Percentiles rank a stretch among this genome's conserved stretches.
phyloP scores from a whole-genome alignment of 495 filamentous ascomycete species.

The Xylaria longipes region DNA sequence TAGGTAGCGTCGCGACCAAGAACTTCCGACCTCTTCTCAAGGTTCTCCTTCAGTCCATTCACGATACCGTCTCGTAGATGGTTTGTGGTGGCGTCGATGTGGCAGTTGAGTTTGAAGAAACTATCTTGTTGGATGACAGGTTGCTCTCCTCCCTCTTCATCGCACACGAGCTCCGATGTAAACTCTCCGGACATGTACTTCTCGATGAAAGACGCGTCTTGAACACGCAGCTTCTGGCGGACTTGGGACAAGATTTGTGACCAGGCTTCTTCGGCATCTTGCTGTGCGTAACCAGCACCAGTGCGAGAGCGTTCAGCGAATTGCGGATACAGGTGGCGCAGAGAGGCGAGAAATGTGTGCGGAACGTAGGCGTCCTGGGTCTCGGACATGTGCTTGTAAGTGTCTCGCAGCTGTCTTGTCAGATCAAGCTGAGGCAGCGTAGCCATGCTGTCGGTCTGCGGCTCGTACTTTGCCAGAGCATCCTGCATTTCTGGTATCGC shows the following conservation, averaged over 20 bases:
- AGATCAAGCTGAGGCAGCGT: conserved; percentile 66
- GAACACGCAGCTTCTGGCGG: conserved; percentile 76
- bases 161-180: conserved; percentile 76
- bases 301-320: conserved; percentile 86
- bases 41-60: conserved; percentile 81
- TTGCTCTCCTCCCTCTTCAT: conserved; percentile 83
- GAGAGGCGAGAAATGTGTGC: conserved; percentile 80
- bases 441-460: conserved; percentile 34
- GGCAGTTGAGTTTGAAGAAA: conserved; percentile 94
- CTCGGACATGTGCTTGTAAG: conserved; percentile 92
- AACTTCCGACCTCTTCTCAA: conserved; percentile 83
- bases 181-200: conserved; percentile 88
- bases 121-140: conserved; percentile 68
- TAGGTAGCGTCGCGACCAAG: conserved; percentile 82
- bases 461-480: conserved; percentile 73
- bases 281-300: conserved; percentile 86
- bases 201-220: conserved; percentile 78
- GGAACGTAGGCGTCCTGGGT: conserved; percentile 91
- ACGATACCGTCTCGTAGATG: conserved; percentile 87
- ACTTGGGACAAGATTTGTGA: conserved; percentile 93
- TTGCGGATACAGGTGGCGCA: conserved; percentile 86
- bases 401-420: conserved; percentile 77
- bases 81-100: conserved; percentile 85
- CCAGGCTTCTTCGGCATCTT: conserved; percentile 98
- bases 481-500: conserved; percentile 91